Percentiles rank a stretch among this genome's conserved stretches.
Evolutionary conservation across 495 filamentous ascomycete species (phyloP).

Genomic region (Aspergillus affinis): DNA sequence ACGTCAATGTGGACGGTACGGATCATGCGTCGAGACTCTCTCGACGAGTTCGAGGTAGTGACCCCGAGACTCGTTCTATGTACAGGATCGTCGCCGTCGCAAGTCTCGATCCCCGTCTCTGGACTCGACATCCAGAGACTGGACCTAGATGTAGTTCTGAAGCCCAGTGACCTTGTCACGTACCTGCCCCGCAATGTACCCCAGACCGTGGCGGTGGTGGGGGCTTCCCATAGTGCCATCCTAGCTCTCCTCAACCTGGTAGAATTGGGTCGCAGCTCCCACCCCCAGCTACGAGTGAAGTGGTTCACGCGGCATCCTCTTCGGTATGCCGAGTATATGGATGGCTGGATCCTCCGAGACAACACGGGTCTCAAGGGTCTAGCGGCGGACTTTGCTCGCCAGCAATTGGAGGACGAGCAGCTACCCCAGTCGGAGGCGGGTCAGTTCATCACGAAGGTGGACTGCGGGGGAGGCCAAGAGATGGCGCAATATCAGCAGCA

Average conservation of each 20-base stretch:
- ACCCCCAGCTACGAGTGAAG: conserved; percentile 53
- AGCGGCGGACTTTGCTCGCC: conserved; percentile 56
- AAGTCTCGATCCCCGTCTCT: conserved; percentile 38
- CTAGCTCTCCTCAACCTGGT: conserved; percentile 60
- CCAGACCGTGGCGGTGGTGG: conserved; percentile 53
- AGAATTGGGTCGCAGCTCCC: conserved; percentile 46
- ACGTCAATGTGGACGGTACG: conserved; percentile 46
- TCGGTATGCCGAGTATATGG: conserved; percentile 60
- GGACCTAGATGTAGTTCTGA: conserved; percentile 56
- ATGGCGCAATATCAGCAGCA: conserved; percentile 40
- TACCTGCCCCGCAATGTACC: conserved; percentile 36
- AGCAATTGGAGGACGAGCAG: conserved; percentile 52
- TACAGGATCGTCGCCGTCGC: conserved; percentile 55
- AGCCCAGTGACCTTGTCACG: conserved; percentile 49
- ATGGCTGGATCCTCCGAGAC: conserved; percentile 62
- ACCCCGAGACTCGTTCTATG: conserved; percentile 53
- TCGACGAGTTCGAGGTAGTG: conserved; percentile 33
- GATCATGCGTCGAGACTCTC: conserved; percentile 30
- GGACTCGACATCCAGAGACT: conserved; percentile 36
- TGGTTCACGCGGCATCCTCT: conserved; percentile 62
- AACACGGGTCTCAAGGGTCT: conserved; percentile 64
- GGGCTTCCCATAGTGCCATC: conserved; percentile 62
- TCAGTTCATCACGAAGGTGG: conserved; percentile 50
- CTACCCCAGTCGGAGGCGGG: conserved; percentile 49
- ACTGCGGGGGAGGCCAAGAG: conserved; percentile 46